Evolutionary conservation across 2,329 filamentous ascomycete species (phyloP).

Genomic region (Cercospora beticola): DNA sequence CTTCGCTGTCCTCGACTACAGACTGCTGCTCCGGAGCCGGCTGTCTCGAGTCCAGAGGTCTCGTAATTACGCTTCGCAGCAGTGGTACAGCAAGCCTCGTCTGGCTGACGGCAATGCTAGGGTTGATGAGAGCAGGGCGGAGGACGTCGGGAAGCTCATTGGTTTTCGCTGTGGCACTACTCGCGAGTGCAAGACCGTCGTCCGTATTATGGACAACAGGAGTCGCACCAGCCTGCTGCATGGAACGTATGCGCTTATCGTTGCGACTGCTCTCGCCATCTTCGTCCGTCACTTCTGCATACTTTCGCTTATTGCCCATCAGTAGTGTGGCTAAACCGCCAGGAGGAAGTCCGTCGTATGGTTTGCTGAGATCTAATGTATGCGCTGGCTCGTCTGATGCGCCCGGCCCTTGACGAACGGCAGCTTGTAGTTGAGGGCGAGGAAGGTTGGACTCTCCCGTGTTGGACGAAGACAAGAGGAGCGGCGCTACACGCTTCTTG

Average conservation of each 20-base stretch:
- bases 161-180: slow-evolving; percentile 57
- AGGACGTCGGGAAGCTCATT: slow-evolving; percentile 72
- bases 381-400: slow-evolving; percentile 50
- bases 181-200: slow-evolving; percentile 75
- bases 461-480: slow-evolving; percentile 81
- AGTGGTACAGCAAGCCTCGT: slow-evolving; percentile 84
- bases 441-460: slow-evolving; percentile 84
- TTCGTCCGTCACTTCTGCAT: slow-evolving; percentile 69
- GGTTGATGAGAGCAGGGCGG: slow-evolving; percentile 81
- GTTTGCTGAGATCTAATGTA: slow-evolving; percentile 85
- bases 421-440: slow-evolving; percentile 81
- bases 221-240: slow-evolving; percentile 63
- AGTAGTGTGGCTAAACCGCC: slow-evolving; percentile 84
- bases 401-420: slow-evolving; percentile 59
- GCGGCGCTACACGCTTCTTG: slow-evolving; percentile 89
- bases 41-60: slow-evolving; percentile 70
- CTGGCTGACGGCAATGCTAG: slow-evolving; percentile 77
- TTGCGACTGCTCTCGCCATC: slow-evolving; percentile 69
- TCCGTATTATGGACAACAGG: slow-evolving; percentile 73
- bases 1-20: slow-evolving; percentile 56
- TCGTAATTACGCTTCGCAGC: slow-evolving; percentile 76
- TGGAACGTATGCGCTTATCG: slow-evolving; percentile 59
- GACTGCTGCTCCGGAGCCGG: slow-evolving; percentile 49
- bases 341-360: slow-evolving; percentile 87
- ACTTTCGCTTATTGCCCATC: slow-evolving; percentile 89